Percentiles rank a stretch among this genome's conserved stretches.
Evolutionary conservation across 108 stramenopile species (phyloP).

Genomic region (Nitzschia sp.): DNA sequence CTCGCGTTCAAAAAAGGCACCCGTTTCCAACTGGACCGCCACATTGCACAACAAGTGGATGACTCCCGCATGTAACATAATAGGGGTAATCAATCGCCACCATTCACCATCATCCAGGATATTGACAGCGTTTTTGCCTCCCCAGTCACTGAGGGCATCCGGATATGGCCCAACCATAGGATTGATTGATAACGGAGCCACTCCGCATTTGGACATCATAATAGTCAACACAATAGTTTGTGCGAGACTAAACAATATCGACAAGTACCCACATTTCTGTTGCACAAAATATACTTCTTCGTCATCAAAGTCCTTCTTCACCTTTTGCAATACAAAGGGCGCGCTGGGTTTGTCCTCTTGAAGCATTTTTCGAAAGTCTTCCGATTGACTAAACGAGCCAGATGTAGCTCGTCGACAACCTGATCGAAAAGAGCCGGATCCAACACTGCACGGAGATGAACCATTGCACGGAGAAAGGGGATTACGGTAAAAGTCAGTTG

Average conservation of each 20-base stretch:
- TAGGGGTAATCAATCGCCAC: conserved; percentile 77
- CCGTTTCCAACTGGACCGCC: conserved; percentile 75
- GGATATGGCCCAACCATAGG: conserved; percentile 88
- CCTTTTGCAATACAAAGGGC: background rate
- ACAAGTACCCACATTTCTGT: conserved; percentile 64
- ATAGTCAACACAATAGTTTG: conserved; percentile 56
- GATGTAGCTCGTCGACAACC: background rate
- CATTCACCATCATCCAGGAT: conserved; percentile 81
- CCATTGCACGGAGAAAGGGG: background rate
- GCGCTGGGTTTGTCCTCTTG: background rate
- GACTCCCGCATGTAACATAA: conserved; percentile 82
- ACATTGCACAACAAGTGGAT: conserved; percentile 80
- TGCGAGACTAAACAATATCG: conserved; percentile 51
- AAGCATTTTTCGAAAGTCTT: conserved; percentile 25
- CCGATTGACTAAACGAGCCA: conserved; percentile 21
- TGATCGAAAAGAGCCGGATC: background rate
- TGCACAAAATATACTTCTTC: conserved; percentile 57
- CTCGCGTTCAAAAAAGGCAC: conserved; percentile 80
- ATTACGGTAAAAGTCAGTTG: background rate
- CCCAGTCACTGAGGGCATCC: conserved; percentile 82
- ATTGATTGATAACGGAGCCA: conserved; percentile 76
- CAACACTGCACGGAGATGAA: background rate
- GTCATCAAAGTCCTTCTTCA: conserved; percentile 1
- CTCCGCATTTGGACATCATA: conserved; percentile 82
- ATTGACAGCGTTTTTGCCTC: conserved; percentile 81